Base-by-base conservation (phyloP, 2,329 filamentous ascomycete genomes). In the Claviceps sorghi region DNA sequence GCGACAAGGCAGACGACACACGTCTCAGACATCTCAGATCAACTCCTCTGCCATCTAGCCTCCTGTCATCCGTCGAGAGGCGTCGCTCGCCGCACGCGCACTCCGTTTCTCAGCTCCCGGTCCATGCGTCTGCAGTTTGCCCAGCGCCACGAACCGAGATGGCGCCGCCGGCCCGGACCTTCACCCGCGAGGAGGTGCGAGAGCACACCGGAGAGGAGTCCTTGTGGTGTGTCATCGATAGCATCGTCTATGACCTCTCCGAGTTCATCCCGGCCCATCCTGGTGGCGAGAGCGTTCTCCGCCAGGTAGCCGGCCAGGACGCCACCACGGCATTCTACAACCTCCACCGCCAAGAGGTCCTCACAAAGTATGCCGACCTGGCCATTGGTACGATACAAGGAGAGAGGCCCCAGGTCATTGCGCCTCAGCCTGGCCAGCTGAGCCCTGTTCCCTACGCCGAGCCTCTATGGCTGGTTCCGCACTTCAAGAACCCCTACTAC, bases 321-420 rank as follows among this genome's bases (percentile, higher is more conserved):
- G 87, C 88, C 49, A 95, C 88, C 2, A 72, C 77, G 38, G 84
- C 84, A 53, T 95, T 94, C 69, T 95, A 94, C 78, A 94, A 94
- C 72, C 81, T 95, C 51, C 89, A 95, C 71, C 77, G 88, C 29
- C 88, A 95, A 60, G 88, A 95, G 68, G 86, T 94, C n/a, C 77
- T 95, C 11, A 72, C 82, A 55, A 89, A 89, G 66, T 94, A 94
- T 73, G 70, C 76, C 47, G 74, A 79, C 60, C 77, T 95, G 19
- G 84, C 79, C 67, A 77, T 95, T 60, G 88, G 88, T 62, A 86
- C 80, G 15, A 67, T 95, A 63, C 72, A 80, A 58, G 84, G 80
- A 67, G 87, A 95, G 72, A 82, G 76, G 62, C 77, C 87, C 21
- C 79, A 88, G 63, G 79, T 93, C 59, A 75, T 89, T 56, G 79